Evolutionary conservation across 257 asterid genomes (phyloP).

Genomic region (Solanum corneliomulleri): DNA sequence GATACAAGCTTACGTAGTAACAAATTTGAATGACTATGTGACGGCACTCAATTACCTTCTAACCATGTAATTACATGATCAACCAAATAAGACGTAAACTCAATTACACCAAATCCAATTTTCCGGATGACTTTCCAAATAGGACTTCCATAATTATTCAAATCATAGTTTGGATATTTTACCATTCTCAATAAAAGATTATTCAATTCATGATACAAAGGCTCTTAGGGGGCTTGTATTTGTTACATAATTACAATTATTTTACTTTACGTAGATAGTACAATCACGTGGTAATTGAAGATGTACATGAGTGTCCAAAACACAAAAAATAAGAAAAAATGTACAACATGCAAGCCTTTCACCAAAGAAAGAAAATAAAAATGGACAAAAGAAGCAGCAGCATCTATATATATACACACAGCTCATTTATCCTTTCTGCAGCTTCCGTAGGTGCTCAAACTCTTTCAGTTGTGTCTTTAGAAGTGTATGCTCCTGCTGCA

Average conservation of each 20-base stretch:
- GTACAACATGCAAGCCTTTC: not conserved
- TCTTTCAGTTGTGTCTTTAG: conserved; percentile 51
- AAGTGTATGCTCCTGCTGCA: conserved; percentile 54
- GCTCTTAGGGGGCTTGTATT: not conserved
- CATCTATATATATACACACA: not conserved
- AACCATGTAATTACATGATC: no score
- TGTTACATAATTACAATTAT: not conserved
- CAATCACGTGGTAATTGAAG: not conserved
- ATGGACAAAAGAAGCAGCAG: not conserved
- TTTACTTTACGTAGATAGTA: not conserved
- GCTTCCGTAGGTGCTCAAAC: conserved; percentile 47
- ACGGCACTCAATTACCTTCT: no score
- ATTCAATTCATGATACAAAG: not conserved
- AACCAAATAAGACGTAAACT: no score
- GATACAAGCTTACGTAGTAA: no score
- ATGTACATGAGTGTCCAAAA: not conserved
- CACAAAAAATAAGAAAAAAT: not conserved
- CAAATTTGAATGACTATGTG: no score
- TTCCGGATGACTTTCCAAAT: not conserved
- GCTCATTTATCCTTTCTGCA: conserved; percentile 9
- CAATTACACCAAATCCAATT: no score
- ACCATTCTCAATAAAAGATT: not conserved
- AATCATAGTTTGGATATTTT: not conserved
- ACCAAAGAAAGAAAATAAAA: not conserved
- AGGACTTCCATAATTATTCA: not conserved